These are phyloP conservation scores for Fusarium sp. DNA, from an alignment of 2,329 filamentous ascomycete species.

Conservation along the genomic window DNA sequence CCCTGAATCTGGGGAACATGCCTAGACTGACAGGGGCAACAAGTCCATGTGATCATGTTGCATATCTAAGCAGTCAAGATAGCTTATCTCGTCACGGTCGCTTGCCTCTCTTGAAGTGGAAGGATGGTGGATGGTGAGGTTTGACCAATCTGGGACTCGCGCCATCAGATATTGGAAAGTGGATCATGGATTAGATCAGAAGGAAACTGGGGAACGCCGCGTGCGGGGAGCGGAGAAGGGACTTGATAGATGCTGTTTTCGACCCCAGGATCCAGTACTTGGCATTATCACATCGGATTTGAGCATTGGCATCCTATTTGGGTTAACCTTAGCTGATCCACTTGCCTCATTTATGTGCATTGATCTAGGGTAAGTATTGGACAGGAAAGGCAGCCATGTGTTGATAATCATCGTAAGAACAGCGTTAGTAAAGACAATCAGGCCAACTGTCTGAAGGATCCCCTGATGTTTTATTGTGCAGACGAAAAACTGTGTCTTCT, in stretches of 20 bases:
- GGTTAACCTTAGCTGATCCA: neutral
- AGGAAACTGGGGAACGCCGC: constrained; percentile 3
- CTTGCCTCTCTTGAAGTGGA: constrained; percentile 27
- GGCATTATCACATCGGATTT: neutral
- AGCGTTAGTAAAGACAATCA: no score
- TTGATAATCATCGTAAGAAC: no score
- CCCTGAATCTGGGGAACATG: neutral
- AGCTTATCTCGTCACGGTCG: constrained; percentile 22
- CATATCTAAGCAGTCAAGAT: constrained; percentile 1
- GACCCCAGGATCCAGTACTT: constrained; percentile 2
- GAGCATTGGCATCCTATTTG: neutral
- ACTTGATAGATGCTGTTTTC: neutral
- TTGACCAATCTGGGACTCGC: neutral
- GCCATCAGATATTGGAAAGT: neutral
- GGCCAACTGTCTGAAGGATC: no score
- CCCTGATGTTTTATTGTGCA: no score
- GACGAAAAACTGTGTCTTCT: no score
- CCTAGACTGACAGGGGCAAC: neutral
- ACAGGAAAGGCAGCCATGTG: no score
- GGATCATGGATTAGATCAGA: constrained; percentile 58
- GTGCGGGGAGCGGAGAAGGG: constrained; percentile 1
- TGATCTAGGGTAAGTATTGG: neutral
- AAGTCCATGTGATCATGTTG: constrained; percentile 7
- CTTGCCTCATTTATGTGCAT: neutral
- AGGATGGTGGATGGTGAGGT: neutral